phyloP scores from a whole-genome alignment of 2,329 filamentous ascomycete species.

The Acephala macrosclerotiorum region DNA sequence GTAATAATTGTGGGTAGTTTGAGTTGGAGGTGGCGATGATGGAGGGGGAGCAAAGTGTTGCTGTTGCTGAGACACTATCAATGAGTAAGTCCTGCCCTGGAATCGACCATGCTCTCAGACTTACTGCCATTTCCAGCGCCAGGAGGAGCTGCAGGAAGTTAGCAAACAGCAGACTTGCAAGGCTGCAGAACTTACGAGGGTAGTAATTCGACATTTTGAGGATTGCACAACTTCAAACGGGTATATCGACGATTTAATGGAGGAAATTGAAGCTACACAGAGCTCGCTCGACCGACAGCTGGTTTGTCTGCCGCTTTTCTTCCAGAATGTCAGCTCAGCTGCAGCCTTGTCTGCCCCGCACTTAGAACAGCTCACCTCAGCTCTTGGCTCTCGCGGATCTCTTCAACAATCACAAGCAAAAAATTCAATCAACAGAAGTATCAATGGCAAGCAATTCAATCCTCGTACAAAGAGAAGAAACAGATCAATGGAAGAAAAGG shows the following conservation, averaged over 20 bases:
- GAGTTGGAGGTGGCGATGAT: slow-evolving; percentile 41
- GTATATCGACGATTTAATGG: slow-evolving; percentile 1
- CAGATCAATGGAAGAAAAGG: not conserved
- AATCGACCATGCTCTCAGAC: not conserved
- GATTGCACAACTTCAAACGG: slow-evolving; percentile 4
- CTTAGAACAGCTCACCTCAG: slow-evolving; percentile 17
- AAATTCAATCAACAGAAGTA: not conserved
- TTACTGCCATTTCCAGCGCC: slow-evolving; percentile 37
- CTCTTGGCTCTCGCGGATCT: slow-evolving; percentile 3
- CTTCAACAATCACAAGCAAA: slow-evolving; percentile 1
- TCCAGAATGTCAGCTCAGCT: slow-evolving; percentile 18
- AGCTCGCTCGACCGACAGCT: slow-evolving; percentile 14
- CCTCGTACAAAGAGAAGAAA: not conserved
- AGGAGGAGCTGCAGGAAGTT: slow-evolving; percentile 41
- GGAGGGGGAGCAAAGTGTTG: slow-evolving; percentile 42
- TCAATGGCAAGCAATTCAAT: not conserved
- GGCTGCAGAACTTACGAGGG: slow-evolving; percentile 43
- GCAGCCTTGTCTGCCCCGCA: slow-evolving; percentile 26
- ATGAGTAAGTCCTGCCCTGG: slow-evolving; percentile 16
- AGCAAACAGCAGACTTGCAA: slow-evolving; percentile 25
- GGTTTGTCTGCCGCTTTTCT: not conserved
- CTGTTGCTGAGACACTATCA: slow-evolving; percentile 29
- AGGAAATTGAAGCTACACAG: slow-evolving; percentile 20
- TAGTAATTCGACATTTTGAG: slow-evolving; percentile 42
- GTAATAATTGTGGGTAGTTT: slow-evolving; percentile 41